These are phyloP conservation scores for Rhodosporidiobolus sp. DNA, from an alignment of 768 basidiomycete species.

Conservation along the genomic window DNA sequence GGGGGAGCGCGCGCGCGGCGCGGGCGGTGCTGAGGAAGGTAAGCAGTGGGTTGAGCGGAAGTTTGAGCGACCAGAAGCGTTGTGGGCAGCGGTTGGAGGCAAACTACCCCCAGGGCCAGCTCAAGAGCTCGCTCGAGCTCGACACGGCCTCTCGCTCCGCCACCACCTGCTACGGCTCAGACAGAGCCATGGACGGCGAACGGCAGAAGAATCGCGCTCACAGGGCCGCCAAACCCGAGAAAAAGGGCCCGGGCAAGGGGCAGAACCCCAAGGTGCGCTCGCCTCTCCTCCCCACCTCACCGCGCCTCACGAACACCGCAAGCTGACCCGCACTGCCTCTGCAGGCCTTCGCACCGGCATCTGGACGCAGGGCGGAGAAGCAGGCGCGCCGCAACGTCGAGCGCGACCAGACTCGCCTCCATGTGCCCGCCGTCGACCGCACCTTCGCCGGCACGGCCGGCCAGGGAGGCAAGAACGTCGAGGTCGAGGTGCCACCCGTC, in stretches of 20 bases:
- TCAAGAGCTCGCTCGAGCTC: too few species aligned
- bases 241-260: conserved; percentile 64
- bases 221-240: conserved; percentile 63
- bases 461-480: conserved; percentile 52
- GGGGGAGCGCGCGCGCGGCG: too few species aligned
- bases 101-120: too few species aligned
- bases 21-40: too few species aligned
- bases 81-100: too few species aligned
- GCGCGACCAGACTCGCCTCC: conserved; percentile 86
- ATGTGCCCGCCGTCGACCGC: conserved; percentile 91
- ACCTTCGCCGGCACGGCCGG: conserved; percentile 61
- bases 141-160: too few species aligned
- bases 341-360: conserved; percentile 75
- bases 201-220: conserved; percentile 79
- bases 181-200: conserved; percentile 49
- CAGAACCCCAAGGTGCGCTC: conserved; percentile 82
- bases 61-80: too few species aligned
- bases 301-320: not conserved
- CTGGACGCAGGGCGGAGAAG: conserved; percentile 83
- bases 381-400: conserved; percentile 89
- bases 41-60: too few species aligned
- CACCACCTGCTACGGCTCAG: too few species aligned
- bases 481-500: conserved; percentile 85
- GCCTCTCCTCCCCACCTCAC: not conserved
- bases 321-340: not conserved